Evolutionary conservation across 768 basidiomycete genomes (phyloP), one percentile per base, ranked within the genome.

Genomic region (Lactifluus hygrophoroides): DNA sequence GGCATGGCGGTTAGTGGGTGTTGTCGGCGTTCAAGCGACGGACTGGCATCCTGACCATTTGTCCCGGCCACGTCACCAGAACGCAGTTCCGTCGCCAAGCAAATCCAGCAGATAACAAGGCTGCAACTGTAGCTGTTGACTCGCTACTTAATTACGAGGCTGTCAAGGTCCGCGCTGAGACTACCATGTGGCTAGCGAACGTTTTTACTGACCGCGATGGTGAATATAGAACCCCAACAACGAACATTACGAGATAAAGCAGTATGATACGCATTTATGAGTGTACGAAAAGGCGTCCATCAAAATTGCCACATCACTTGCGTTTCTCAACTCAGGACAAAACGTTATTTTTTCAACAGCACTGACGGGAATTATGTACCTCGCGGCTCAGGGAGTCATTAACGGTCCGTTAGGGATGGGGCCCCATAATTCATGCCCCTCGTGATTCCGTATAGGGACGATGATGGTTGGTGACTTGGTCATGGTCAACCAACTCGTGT

Each of bases 391-490:
- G 69, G 96, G 95, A 0, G 87, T 99, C 3, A 73, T 94, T 28
- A 88, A 92, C 63, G 95, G 94, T 93, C 51, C 14, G 77, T 69
- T 35, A 10, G 14, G 37, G 13, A 17, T 23, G 35, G 28, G 25
- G 17, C 13, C 14, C 50, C 37, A 51, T 38, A n/a, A 21, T 34
- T 7, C 21, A 35, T 16, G 19, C 43, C 32, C 46, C 59, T 62
- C 6, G 67, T 52, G 11, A 35, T 44, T 60, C 2, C 42, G 30
- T 11, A 13, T 62, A 94, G 94, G 94, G 8, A 92, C 90, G 0
- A 98, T 99, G 95, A 96, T 94, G 4, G 82, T 99, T 23, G 96
- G 96, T 8, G 96, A 99, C 67, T 81, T 99, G 14, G 96, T 99
- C 65, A 98, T 99, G 95, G 88, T 96, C 65, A 99, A 99, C 71